Evolutionary conservation across 202 grass and related monocot genomes (phyloP).

Genomic region (Elaeis oleifera): DNA sequence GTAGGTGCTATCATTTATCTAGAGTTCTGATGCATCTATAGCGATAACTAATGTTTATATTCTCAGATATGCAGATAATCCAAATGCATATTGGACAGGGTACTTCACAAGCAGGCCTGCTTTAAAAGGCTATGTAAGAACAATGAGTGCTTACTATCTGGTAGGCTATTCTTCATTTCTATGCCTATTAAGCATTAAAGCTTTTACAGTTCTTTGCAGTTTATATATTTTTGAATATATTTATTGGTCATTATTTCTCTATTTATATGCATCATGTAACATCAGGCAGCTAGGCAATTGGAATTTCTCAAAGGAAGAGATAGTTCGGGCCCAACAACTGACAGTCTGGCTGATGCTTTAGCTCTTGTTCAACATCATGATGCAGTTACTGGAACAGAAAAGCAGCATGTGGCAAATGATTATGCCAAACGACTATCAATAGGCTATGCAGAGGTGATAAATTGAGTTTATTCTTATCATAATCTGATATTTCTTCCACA

Average conservation of each 20-base stretch:
- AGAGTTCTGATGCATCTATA: conserved; percentile 8
- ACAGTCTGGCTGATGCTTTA: conserved; percentile 37
- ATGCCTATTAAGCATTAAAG: neutral
- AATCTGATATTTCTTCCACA: too few species aligned
- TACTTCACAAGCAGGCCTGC: conserved; percentile 45
- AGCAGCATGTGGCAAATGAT: conserved; percentile 28
- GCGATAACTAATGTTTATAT: conserved; percentile 5
- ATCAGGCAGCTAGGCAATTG: conserved; percentile 39
- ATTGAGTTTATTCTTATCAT: too few species aligned
- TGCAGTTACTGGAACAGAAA: conserved; percentile 32
- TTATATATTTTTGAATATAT: neutral
- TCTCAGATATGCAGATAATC: conserved; percentile 36
- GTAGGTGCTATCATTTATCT: neutral
- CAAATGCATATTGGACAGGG: conserved; percentile 43
- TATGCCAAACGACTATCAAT: conserved; percentile 54
- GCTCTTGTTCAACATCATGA: conserved; percentile 46
- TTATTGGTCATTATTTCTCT: neutral
- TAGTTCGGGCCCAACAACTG: conserved; percentile 27
- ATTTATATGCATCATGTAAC: conserved; percentile 6
- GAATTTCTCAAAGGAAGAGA: conserved; percentile 32
- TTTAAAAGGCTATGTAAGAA: conserved; percentile 40
- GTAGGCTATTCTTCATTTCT: conserved; percentile 17
- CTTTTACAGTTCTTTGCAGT: neutral
- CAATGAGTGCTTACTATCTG: conserved; percentile 41
- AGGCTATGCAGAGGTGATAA: conserved; percentile 67